These are phyloP conservation scores for Metschnikowia lachancei DNA, from an alignment of 805 yeast genomes.

Conservation along the genomic window DNA sequence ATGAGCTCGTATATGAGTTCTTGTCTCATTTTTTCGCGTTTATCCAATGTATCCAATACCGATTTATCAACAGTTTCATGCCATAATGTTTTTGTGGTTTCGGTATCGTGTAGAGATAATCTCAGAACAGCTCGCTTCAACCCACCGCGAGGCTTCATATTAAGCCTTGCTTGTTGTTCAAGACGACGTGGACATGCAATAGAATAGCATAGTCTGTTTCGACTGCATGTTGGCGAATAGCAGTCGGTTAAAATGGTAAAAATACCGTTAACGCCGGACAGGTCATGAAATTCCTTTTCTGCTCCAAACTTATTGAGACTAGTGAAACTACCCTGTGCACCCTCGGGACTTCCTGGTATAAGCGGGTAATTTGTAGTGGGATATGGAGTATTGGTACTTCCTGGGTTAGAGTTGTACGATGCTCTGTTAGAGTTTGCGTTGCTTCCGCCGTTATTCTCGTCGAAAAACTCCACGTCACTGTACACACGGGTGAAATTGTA, in stretches of 20 bases:
- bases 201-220: constrained; percentile 84
- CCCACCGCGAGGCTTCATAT: constrained; percentile 85
- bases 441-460: constrained; percentile 19
- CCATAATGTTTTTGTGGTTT: constrained; percentile 86
- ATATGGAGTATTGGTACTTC: constrained; percentile 22
- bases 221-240: constrained; percentile 93
- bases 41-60: constrained; percentile 73
- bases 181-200: constrained; percentile 94
- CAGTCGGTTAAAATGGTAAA: constrained; percentile 91
- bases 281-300: constrained; percentile 19
- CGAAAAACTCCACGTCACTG: constrained; percentile 45
- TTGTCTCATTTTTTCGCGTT: constrained; percentile 85
- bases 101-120: constrained; percentile 62
- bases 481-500: constrained; percentile 73
- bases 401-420: constrained; percentile 22
- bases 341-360: constrained; percentile 20
- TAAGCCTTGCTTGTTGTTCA: constrained; percentile 91
- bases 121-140: constrained; percentile 71
- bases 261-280: constrained; percentile 74
- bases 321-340: constrained; percentile 16
- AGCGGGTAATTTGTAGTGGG: constrained; percentile 20
- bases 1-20: constrained; percentile 93
- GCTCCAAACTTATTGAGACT: constrained; percentile 17
- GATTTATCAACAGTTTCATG: constrained; percentile 84
- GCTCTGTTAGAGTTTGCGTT: constrained; percentile 30